A percentile compares a stretch with the other conserved stretches of the same genome.
phyloP scores from a whole-genome alignment of 2,329 filamentous ascomycete species.

The Cadophora luteo-olivacea region DNA sequence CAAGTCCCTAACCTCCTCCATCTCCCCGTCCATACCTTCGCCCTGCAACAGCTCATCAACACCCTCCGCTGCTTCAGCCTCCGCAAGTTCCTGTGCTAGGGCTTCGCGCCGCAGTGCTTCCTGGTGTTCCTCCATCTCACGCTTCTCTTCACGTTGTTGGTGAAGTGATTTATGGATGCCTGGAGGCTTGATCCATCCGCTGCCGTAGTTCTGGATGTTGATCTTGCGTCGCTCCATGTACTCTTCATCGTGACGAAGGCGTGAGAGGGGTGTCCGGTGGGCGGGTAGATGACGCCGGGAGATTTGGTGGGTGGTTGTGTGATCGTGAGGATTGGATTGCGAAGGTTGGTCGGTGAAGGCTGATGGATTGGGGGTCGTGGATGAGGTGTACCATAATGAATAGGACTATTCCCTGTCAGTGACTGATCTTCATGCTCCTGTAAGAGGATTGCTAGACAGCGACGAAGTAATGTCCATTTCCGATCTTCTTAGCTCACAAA shows the following conservation, averaged over 20 bases:
- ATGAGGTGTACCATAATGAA: slow-evolving; percentile 75
- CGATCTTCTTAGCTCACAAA: not conserved
- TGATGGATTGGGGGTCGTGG: slow-evolving; percentile 51
- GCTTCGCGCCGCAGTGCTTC: slow-evolving; percentile 75
- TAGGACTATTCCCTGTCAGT: slow-evolving; percentile 61
- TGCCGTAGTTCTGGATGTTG: slow-evolving; percentile 87
- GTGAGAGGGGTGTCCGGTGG: slow-evolving; percentile 68
- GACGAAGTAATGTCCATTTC: too few relatives aligned
- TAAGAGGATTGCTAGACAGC: not conserved
- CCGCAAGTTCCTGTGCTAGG: slow-evolving; percentile 75
- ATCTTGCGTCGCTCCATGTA: slow-evolving; percentile 77
- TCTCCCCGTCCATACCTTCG: slow-evolving; percentile 45
- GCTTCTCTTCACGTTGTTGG: slow-evolving; percentile 86
- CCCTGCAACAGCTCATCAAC: slow-evolving; percentile 48
- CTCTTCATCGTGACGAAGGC: slow-evolving; percentile 78
- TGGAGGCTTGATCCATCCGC: slow-evolving; percentile 87
- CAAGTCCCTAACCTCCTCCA: slow-evolving; percentile 64
- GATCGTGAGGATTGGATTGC: slow-evolving; percentile 29
- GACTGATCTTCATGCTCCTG: not conserved
- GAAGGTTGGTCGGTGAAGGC: slow-evolving; percentile 41
- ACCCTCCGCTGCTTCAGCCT: slow-evolving; percentile 60
- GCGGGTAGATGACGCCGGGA: slow-evolving; percentile 53
- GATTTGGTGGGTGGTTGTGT: slow-evolving; percentile 31
- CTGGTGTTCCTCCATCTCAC: slow-evolving; percentile 86
- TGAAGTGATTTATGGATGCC: slow-evolving; percentile 89